Base-by-base conservation (phyloP, 177 flowering plant species). In the Vitis hybrid region DNA sequence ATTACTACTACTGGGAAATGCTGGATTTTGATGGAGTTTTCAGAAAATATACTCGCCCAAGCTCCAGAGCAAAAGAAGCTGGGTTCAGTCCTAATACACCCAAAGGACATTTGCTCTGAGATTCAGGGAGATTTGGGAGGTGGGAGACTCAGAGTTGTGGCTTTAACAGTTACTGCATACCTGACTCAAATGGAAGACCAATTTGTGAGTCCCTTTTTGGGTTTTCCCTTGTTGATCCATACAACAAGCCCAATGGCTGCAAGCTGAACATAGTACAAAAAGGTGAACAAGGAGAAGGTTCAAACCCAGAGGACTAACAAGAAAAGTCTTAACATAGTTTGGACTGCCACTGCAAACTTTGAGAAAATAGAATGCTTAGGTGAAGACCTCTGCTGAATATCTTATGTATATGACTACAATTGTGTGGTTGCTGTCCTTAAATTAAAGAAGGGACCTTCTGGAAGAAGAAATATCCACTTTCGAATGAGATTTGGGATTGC, bases 111-210 rank as follows among this genome's bases (percentile, higher is more conserved):
- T 13, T 75, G 77, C 10, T 1, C 13, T 2, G 11, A 18, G 2
- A 62, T 73, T 5, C 9, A 1, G n/a, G 57, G 11, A 49, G 66
- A 52, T 13, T 52, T 19, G 34, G 73, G 77, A 0, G 61, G 66
- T 10, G 73, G 73, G 23, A 21, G 23, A 21, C 0, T 21, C 1
- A 1, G 1, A 67, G 66, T 61, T 75, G 77, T 54, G 73, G 73
- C 14, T 65, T 26, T 11, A 75, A 75, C 48, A 70, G 62, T 19
- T 3, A 52, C 2, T 70, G 77, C 56, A 51, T 19, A 1, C 7
- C 52, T n/a, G 63, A 65, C 15, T 26, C 18, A 5, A 52, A 70
- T 26, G 14, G 17, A 32, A 59, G 72, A 12, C 72, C 72, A 17
- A 13, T 0, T 14, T 74, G 77, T 63, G 55, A 64, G 2, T 74